Evolutionary conservation across 2,329 filamentous ascomycete genomes (phyloP).

Genomic region (Aspergillus pseudoterreus): DNA sequence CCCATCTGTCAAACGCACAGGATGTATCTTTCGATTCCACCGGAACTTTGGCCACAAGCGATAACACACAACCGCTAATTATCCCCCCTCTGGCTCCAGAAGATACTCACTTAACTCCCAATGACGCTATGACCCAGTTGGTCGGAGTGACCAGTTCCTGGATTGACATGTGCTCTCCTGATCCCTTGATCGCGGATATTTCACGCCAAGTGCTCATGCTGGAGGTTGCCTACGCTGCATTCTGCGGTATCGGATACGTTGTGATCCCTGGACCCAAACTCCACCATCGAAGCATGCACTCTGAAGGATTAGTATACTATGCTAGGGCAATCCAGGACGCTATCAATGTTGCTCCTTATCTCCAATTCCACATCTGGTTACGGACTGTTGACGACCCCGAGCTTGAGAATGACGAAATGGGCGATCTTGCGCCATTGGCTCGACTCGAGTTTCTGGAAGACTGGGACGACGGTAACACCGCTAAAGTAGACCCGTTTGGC

Average conservation of each 20-base stretch:
- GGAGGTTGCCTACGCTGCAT: constrained; percentile 91
- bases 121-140: constrained; percentile 76
- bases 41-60: constrained; percentile 38
- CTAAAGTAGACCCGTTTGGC: constrained; percentile 66
- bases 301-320: constrained; percentile 64
- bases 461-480: constrained; percentile 29
- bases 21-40: constrained; percentile 29
- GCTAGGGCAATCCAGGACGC: constrained; percentile 79
- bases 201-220: constrained; percentile 87
- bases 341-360: constrained; percentile 67
- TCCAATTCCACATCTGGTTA: constrained; percentile 76
- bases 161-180: constrained; percentile 82
- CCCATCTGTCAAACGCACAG: constrained; percentile 47
- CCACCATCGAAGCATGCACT: constrained; percentile 52
- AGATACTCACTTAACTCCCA: constrained; percentile 65
- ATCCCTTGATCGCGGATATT: constrained; percentile 78
- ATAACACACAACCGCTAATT: constrained; percentile 37
- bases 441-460: constrained; percentile 36
- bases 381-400: constrained; percentile 76
- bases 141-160: constrained; percentile 81
- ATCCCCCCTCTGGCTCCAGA: constrained; percentile 40
- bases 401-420: constrained; percentile 45
- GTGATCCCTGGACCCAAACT: constrained; percentile 74
- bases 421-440: constrained; percentile 42
- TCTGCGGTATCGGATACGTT: constrained; percentile 83